A percentile compares a stretch with the other conserved stretches of the same genome.
Evolutionary conservation across 352 stramenopile genomes (phyloP).

Genomic region (Phytophthora vignae): DNA sequence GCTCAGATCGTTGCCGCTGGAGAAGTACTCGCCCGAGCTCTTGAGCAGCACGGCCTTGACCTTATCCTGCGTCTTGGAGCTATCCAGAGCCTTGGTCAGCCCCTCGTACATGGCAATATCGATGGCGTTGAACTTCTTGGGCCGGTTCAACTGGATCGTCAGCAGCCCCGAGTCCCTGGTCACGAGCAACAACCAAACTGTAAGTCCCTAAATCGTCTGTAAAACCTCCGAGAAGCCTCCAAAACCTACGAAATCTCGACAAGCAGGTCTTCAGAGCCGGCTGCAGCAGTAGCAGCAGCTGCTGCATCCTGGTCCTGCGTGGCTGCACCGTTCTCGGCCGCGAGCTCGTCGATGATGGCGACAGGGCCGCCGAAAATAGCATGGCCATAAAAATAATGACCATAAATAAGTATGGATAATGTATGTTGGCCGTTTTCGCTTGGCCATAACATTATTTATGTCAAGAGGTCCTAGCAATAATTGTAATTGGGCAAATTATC

Average conservation of each 20-base stretch:
- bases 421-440: no score
- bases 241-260: constrained; percentile 57
- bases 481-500: no score
- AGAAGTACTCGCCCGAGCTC: constrained; percentile 89
- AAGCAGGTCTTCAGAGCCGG: constrained; percentile 56
- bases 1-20: constrained; percentile 88
- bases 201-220: not conserved
- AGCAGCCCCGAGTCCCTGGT: constrained; percentile 64
- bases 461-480: no score
- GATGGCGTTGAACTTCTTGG: constrained; percentile 90
- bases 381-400: no score
- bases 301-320: constrained; percentile 11
- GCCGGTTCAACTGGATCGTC: constrained; percentile 83
- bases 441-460: no score
- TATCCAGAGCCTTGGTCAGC: constrained; percentile 74
- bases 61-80: constrained; percentile 63
- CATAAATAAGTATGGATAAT: no score
- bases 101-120: constrained; percentile 86
- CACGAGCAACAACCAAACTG: constrained; percentile 1
- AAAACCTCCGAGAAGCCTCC: not conserved
- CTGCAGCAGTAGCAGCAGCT: not conserved
- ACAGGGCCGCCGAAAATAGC: no score
- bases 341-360: constrained; percentile 79
- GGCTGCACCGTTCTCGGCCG: constrained; percentile 47
- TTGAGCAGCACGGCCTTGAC: constrained; percentile 91